Evolutionary conservation across 108 stramenopile species (phyloP).

Genomic region (Pelagomonas calceolata): DNA sequence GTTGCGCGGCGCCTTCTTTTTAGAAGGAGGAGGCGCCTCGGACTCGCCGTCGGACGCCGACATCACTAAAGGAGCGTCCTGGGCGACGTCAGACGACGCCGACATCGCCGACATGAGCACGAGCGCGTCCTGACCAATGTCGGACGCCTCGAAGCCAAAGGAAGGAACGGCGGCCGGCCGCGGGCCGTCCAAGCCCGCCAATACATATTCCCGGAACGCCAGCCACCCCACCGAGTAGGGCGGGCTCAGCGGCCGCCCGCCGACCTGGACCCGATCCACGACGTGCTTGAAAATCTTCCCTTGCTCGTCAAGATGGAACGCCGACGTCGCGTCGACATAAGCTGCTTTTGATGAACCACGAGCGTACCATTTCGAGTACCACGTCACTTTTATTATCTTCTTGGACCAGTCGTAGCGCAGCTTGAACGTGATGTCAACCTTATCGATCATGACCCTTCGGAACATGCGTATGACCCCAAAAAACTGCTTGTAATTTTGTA

Average conservation of each 20-base stretch:
- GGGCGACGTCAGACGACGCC: no score
- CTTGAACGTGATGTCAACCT: not conserved
- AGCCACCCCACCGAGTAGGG: not conserved
- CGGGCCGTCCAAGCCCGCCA: no score
- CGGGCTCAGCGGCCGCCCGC: not conserved
- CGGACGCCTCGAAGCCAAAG: no score
- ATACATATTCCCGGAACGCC: no score
- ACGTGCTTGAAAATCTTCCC: not conserved
- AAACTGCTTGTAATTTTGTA: not conserved
- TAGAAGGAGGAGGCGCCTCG: no score
- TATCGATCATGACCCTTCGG: not conserved
- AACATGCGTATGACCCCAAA: not conserved
- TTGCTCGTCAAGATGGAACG: not conserved
- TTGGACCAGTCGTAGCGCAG: not conserved
- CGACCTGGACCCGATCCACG: not conserved
- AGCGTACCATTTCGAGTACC: not conserved
- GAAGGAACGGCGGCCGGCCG: no score
- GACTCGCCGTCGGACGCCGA: no score
- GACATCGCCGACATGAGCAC: no score
- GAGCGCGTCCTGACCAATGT: no score
- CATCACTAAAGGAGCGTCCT: no score
- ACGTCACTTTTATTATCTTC: not conserved
- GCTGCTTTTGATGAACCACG: not conserved
- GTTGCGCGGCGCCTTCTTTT: no score
- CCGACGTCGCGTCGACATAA: not conserved